Conservation (phyloP, 2,329 filamentous ascomycete species). For the Penicillium glabrum region DNA sequence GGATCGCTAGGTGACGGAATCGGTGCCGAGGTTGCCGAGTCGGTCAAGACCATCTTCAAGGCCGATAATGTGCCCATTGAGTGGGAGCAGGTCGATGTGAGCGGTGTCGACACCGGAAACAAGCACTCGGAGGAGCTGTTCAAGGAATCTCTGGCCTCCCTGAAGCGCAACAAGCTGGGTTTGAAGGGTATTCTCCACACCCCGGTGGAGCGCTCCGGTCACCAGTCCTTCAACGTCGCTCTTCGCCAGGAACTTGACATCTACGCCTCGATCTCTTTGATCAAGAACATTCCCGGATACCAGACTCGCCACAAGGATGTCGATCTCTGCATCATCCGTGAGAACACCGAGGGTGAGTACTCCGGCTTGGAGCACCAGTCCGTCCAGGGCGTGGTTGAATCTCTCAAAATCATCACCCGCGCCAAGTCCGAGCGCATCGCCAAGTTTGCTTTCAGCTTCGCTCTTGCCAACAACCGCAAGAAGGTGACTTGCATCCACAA, state of each 20-base stretch:
- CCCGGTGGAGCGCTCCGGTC: slow-evolving; percentile 91
- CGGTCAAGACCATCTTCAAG: slow-evolving; percentile 99
- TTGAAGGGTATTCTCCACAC: slow-evolving; percentile 99
- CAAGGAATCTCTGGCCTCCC: slow-evolving; percentile 89
- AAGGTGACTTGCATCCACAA: slow-evolving; percentile 99
- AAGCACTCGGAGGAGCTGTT: slow-evolving; percentile 94
- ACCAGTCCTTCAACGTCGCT: slow-evolving; percentile 99
- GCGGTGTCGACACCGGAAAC: slow-evolving; percentile 79
- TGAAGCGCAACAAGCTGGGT: slow-evolving; percentile 97
- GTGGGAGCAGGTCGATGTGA: slow-evolving; percentile 98
- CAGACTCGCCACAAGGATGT: slow-evolving; percentile 95
- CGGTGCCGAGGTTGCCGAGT: slow-evolving; percentile 95
- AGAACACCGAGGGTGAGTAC: slow-evolving; percentile 99
- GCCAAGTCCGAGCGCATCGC: slow-evolving; percentile 99
- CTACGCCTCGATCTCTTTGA: slow-evolving; percentile 94
- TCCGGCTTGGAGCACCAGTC: slow-evolving; percentile 98
- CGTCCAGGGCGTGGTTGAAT: slow-evolving; percentile 93
- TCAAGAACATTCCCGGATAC: slow-evolving; percentile 99
- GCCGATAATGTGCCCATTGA: slow-evolving; percentile 97
- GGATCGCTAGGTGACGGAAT: slow-evolving; percentile 76
- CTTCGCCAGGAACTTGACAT: slow-evolving; percentile 99
- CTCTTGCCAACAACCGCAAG: slow-evolving; percentile 96
- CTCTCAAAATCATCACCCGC: slow-evolving; percentile 99
- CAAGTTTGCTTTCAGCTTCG: slow-evolving; percentile 98
- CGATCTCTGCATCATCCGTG: slow-evolving; percentile 98